Conservation (phyloP, 1,284 basidiomycete species). For the Ceratobasidium sp. region DNA sequence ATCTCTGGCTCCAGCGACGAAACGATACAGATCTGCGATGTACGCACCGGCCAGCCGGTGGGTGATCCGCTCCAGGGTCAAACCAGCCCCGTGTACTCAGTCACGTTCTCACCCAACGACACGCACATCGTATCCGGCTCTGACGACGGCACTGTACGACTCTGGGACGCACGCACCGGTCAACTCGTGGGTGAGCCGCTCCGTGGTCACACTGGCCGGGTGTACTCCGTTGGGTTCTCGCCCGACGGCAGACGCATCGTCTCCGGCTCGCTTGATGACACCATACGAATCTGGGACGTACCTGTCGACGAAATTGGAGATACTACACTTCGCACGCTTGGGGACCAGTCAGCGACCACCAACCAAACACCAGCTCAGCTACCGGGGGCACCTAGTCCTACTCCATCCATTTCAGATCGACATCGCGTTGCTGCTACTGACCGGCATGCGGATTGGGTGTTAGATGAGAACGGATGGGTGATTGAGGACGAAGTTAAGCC, state of each 20-base stretch:
- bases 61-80: neutral
- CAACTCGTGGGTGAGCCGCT: too few relatives aligned
- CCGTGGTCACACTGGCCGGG: conserved; percentile 1
- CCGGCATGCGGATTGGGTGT: too few relatives aligned
- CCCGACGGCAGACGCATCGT: too few relatives aligned
- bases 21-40: neutral
- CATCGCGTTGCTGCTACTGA: too few relatives aligned
- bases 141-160: neutral
- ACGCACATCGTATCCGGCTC: neutral
- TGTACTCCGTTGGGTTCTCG: too few relatives aligned
- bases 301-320: too few relatives aligned
- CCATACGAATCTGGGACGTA: too few relatives aligned
- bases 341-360: neutral
- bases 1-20: neutral
- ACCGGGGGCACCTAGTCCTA: too few relatives aligned
- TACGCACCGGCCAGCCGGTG: neutral
- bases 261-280: too few relatives aligned
- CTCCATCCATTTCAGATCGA: too few relatives aligned
- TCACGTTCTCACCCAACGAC: neutral
- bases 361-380: too few relatives aligned
- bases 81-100: neutral
- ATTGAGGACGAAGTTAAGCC: neutral
- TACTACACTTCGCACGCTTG: neutral
- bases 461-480: conserved; percentile 9
- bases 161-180: neutral